Percentiles rank a stretch among this genome's conserved stretches.
These are phyloP conservation scores for Aphanomyces astaci DNA, from an alignment of 352 stramenopile species.

Conservation along the genomic window DNA sequence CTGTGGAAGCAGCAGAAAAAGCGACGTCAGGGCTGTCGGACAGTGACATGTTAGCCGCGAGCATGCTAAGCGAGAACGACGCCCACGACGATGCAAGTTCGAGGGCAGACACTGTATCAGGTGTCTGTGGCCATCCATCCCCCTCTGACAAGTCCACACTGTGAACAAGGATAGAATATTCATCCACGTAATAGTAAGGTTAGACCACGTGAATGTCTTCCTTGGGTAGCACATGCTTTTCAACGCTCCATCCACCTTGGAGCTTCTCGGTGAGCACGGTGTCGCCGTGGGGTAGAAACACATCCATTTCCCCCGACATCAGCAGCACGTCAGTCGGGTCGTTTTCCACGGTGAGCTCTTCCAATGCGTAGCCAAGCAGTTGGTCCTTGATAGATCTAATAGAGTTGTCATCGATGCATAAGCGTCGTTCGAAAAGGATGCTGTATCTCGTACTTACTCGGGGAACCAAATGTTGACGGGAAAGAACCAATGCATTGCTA, in stretches of 20 bases:
- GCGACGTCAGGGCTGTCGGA: neutral
- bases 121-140: no score
- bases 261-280: constrained; percentile 40
- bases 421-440: neutral
- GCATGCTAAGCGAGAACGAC: no score
- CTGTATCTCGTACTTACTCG: constrained; percentile 34
- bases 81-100: no score
- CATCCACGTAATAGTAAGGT: neutral
- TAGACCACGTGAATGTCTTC: constrained; percentile 25
- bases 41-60: no score
- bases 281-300: constrained; percentile 57
- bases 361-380: constrained; percentile 72
- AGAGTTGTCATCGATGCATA: constrained; percentile 37
- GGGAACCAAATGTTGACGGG: constrained; percentile 84
- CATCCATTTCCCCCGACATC: constrained; percentile 34
- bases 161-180: neutral
- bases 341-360: constrained; percentile 58
- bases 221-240: constrained; percentile 63
- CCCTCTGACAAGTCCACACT: no score
- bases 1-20: neutral
- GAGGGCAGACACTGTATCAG: no score
- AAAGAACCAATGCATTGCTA: constrained; percentile 69
- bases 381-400: constrained; percentile 72
- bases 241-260: constrained; percentile 75
- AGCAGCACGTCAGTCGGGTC: constrained; percentile 68